phyloP scores from a whole-genome alignment of 371 early-diverging fungal genomes.

The Saksenaea oblongispora region DNA sequence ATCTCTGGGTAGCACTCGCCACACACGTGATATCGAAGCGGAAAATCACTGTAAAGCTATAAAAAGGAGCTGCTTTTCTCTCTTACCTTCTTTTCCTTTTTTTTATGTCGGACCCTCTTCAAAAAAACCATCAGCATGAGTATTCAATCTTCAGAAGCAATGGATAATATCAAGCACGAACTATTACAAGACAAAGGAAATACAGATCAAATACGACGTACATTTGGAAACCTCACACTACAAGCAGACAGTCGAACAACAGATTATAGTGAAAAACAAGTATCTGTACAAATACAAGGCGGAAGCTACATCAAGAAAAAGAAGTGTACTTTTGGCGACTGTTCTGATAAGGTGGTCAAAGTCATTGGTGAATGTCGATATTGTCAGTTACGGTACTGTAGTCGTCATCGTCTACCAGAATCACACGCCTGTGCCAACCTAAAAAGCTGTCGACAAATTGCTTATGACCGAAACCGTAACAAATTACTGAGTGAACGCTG shows the following conservation, averaged over 20 bases:
- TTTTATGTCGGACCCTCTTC: background rate
- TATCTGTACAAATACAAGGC: background rate
- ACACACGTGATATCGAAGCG: slow-evolving; percentile 13
- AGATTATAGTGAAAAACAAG: background rate
- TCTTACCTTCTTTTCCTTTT: background rate
- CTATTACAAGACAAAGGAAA: slow-evolving; percentile 87
- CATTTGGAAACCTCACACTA: background rate
- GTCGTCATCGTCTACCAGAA: slow-evolving; percentile 69
- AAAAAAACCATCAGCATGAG: slow-evolving; percentile 75
- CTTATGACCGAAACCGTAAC: slow-evolving; percentile 52
- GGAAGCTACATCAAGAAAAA: slow-evolving; percentile 14
- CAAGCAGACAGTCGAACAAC: background rate
- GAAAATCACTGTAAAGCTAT: background rate
- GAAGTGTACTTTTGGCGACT: slow-evolving; percentile 42
- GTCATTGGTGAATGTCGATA: slow-evolving; percentile 56
- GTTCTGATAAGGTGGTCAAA: slow-evolving; percentile 40
- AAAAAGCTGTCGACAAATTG: slow-evolving; percentile 53
- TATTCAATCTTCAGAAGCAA: slow-evolving; percentile 85
- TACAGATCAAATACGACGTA: background rate
- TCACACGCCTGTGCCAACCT: slow-evolving; percentile 68
- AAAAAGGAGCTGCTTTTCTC: background rate
- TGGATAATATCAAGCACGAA: slow-evolving; percentile 88
- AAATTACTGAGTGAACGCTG: slow-evolving; percentile 66
- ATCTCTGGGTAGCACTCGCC: background rate
- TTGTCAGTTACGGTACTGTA: slow-evolving; percentile 54